Percentiles rank a stretch among this genome's conserved stretches.
Evolutionary conservation across 306 rosid genomes (phyloP).

Genomic region (Castanea mollissima): DNA sequence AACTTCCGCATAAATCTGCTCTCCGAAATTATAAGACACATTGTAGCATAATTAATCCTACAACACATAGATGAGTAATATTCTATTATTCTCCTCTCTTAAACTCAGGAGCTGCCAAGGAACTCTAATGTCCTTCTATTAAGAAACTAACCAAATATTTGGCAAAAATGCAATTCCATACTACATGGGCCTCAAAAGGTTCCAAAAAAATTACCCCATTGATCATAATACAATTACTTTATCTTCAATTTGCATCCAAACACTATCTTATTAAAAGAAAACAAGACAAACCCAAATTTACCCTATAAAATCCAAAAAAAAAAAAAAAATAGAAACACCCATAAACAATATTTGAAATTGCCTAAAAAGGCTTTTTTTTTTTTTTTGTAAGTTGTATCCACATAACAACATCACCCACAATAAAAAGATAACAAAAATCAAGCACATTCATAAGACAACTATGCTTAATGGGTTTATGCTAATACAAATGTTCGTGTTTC

Average conservation of each 20-base stretch:
- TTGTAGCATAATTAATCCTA: too few relatives aligned
- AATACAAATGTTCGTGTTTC: background rate
- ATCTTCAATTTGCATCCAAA: background rate
- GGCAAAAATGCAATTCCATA: too few relatives aligned
- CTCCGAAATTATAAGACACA: too few relatives aligned
- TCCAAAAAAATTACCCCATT: background rate
- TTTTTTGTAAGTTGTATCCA: too few relatives aligned
- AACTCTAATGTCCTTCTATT: too few relatives aligned
- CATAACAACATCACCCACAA: background rate
- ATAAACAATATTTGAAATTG: too few relatives aligned
- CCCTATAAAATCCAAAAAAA: background rate
- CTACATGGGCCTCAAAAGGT: background rate
- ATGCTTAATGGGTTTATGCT: background rate
- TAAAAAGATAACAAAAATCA: background rate
- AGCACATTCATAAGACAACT: background rate
- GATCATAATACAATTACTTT: background rate
- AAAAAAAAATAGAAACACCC: background rate
- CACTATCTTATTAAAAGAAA: background rate
- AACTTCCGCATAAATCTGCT: too few relatives aligned
- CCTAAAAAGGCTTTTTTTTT: too few relatives aligned
- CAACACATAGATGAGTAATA: too few relatives aligned
- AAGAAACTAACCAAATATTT: too few relatives aligned
- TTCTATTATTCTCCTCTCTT: too few relatives aligned
- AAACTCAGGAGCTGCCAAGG: too few relatives aligned
- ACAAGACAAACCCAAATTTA: background rate